Conservation (phyloP, 495 filamentous ascomycete species). For the Chaetomium tenue region DNA sequence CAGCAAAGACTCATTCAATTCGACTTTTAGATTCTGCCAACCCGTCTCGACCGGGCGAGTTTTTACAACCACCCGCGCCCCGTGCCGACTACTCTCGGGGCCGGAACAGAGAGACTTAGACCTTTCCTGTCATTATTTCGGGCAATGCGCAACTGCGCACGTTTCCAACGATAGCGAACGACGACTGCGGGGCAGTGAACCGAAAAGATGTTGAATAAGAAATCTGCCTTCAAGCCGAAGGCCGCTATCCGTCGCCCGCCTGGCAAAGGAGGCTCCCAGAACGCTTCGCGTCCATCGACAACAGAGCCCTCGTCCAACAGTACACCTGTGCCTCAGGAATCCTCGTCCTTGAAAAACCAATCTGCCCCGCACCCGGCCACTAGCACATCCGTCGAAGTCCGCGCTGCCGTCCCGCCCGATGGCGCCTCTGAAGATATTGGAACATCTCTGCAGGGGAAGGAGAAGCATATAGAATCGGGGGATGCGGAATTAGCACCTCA, state of each 20-base stretch:
- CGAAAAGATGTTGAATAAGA: conserved; percentile 48
- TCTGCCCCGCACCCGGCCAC: conserved; percentile 7
- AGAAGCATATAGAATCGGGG: background rate
- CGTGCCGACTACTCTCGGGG: background rate
- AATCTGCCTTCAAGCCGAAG: conserved; percentile 48
- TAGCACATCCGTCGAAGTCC: background rate
- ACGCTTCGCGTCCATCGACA: conserved; percentile 16
- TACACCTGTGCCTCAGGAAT: conserved; percentile 22
- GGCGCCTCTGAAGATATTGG: background rate
- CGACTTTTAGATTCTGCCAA: background rate
- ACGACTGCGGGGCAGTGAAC: conserved; percentile 14
- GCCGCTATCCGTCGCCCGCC: conserved; percentile 25
- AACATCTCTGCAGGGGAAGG: background rate
- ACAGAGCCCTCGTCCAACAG: conserved; percentile 1
- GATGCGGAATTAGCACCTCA: background rate
- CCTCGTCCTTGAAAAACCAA: conserved; percentile 5
- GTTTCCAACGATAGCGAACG: conserved; percentile 21
- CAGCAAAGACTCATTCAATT: background rate
- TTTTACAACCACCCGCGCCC: background rate
- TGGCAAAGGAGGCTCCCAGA: conserved; percentile 20
- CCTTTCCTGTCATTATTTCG: background rate
- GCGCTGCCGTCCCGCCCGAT: background rate
- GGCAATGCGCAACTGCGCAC: conserved; percentile 16
- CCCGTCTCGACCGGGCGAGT: background rate
- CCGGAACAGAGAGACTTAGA: background rate